phyloP scores from a whole-genome alignment of 306 rosid species.

The Cercis canadensis region DNA sequence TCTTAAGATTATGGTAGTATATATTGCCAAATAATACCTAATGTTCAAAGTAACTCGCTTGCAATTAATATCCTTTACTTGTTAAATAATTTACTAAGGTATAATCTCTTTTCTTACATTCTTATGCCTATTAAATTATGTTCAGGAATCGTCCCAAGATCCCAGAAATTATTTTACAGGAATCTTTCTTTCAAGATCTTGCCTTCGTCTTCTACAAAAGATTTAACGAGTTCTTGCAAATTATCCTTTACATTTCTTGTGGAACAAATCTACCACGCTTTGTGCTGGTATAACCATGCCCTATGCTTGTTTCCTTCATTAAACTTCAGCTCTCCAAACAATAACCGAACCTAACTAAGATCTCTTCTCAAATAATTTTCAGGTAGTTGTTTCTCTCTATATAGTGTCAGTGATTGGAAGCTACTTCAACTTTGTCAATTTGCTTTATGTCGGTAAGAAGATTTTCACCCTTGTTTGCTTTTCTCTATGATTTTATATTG shows the following conservation, averaged over 20 bases:
- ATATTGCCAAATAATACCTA: too few species aligned
- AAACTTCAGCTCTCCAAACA: slow-evolving; percentile 5
- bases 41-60: background rate
- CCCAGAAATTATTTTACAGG: slow-evolving; percentile 57
- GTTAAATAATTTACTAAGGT: background rate
- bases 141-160: slow-evolving; percentile 64
- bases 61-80: background rate
- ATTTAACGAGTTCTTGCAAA: slow-evolving; percentile 52
- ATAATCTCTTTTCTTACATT: background rate
- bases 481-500: too few species aligned
- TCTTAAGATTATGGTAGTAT: too few species aligned
- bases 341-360: background rate
- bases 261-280: slow-evolving; percentile 69
- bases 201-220: slow-evolving; percentile 60
- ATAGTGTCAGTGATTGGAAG: slow-evolving; percentile 69
- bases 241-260: slow-evolving; percentile 53
- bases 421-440: slow-evolving; percentile 68
- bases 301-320: background rate
- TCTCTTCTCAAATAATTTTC: slow-evolving; percentile 39
- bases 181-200: slow-evolving; percentile 54
- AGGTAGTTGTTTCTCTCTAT: slow-evolving; percentile 66
- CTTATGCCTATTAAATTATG: slow-evolving; percentile 11
- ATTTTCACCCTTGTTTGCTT: slow-evolving; percentile 16
- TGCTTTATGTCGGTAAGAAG: slow-evolving; percentile 71
- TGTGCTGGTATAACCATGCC: slow-evolving; percentile 60